Base-by-base conservation (phyloP, 768 basidiomycete genomes). In the Lactarius quietus region DNA sequence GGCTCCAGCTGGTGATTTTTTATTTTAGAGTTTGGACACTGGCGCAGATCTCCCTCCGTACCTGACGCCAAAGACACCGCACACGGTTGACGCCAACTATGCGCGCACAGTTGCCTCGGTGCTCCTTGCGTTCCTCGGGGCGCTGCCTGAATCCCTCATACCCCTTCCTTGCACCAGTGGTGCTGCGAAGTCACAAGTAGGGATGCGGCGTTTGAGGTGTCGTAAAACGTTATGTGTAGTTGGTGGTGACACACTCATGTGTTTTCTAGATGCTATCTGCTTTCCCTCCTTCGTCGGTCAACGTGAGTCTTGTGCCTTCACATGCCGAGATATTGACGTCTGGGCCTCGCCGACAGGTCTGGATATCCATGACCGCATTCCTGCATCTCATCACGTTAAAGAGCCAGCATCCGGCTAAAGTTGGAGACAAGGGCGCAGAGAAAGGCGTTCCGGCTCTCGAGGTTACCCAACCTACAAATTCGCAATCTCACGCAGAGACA, bases 201-300 rank as follows among this genome's bases (percentile, higher is more conserved):
- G 53, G 90, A 92, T 66, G 85, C 85, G 67, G 91, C 89, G 6
- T 90, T 90, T 69, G 89, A 91, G 78, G 86, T 89, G 55, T 51
- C 77, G 70, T 3, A 29, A 29, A 33, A 18, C 1, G 20, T 54
- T 10, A 33, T 33, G 8, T 6, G 3, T n/a, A 54, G n/a, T n/a
- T 20, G 29, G 18, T n/a, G 18, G 8, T n/a, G 52, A 51, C 10
- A 20, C 6, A 52, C 52, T n/a, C 23, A 45, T 41, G 15, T 28
- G 17, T 31, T n/a, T 57, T 38, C 6, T 63, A 68, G 69, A 70
- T 65, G 60, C 39, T 69, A 5, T 57, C 69, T 23, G 14, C n/a
- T 6, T 68, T 70, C 43, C 63, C 67, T 20, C 54, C 54, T 3
- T 17, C 53, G 23, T 69, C 67, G 20, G 63, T 65, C 51, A 70